Evolutionary conservation across 2,329 filamentous ascomycete genomes (phyloP).

Genomic region (Macrophomina phaseolina): DNA sequence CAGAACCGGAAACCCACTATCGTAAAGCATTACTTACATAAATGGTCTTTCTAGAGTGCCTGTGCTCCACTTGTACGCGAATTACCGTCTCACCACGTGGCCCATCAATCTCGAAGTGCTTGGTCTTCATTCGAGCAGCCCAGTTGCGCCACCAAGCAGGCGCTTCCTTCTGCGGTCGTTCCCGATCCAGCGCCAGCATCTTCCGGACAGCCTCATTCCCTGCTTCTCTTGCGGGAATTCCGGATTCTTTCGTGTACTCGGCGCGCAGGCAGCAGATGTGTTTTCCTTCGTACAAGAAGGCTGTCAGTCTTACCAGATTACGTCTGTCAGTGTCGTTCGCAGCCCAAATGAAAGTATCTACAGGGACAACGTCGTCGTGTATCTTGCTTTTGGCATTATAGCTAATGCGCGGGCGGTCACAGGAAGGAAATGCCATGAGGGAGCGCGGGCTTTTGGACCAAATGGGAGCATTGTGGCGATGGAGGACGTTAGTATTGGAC

Average conservation of each 20-base stretch:
- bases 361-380: slow-evolving; percentile 26
- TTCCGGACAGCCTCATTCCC: neutral
- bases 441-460: neutral
- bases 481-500: neutral
- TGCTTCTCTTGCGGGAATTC: neutral
- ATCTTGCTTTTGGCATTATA: neutral
- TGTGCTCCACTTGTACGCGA: slow-evolving; percentile 30
- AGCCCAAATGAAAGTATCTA: slow-evolving; percentile 29
- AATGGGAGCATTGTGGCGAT: neutral
- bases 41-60: slow-evolving; percentile 28
- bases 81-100: slow-evolving; percentile 32
- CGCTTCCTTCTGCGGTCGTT: neutral
- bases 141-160: slow-evolving; percentile 3
- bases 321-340: slow-evolving; percentile 1
- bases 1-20: too few species aligned
- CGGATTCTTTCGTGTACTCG: neutral
- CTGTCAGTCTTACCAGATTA: slow-evolving; percentile 24
- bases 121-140: neutral
- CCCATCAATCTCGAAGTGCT: slow-evolving; percentile 31
- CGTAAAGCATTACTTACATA: slow-evolving; percentile 17
- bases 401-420: neutral
- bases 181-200: neutral
- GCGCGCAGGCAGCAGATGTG: slow-evolving; percentile 1
- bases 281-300: slow-evolving; percentile 5
- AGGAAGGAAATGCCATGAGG: neutral